Evolutionary conservation across 495 filamentous ascomycete genomes (phyloP).

Genomic region (Penicillium simplicissimum): DNA sequence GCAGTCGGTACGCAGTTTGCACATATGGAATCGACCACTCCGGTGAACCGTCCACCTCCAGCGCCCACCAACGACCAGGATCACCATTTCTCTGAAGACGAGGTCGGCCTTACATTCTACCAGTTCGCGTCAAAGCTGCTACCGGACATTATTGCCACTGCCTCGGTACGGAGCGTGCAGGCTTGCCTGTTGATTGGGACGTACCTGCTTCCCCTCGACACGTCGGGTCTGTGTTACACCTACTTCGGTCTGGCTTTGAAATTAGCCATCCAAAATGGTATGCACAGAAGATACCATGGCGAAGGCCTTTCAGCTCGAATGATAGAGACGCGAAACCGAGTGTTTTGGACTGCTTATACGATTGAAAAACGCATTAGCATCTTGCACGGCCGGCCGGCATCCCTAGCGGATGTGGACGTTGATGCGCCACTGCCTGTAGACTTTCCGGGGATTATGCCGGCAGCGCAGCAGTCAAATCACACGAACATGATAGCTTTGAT

Average conservation of each 20-base stretch:
- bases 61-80: constrained; percentile 36
- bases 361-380: constrained; percentile 53
- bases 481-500: constrained; percentile 51
- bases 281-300: constrained; percentile 52
- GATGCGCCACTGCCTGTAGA: constrained; percentile 50
- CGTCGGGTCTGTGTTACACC: constrained; percentile 51
- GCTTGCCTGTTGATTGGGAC: constrained; percentile 52
- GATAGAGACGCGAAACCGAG: constrained; percentile 49
- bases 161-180: constrained; percentile 53
- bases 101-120: constrained; percentile 54
- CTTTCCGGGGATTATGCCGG: constrained; percentile 40
- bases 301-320: constrained; percentile 45
- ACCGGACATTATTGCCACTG: constrained; percentile 55
- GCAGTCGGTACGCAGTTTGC: constrained; percentile 58
- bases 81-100: constrained; percentile 52
- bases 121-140: constrained; percentile 51
- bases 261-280: constrained; percentile 55
- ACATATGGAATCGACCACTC: constrained; percentile 50
- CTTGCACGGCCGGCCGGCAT: constrained; percentile 50
- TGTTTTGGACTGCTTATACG: constrained; percentile 55
- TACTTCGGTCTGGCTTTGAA: constrained; percentile 54
- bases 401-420: constrained; percentile 46
- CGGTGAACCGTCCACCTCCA: constrained; percentile 39
- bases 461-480: constrained; percentile 41
- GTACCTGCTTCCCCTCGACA: constrained; percentile 52